Conservation (phyloP, 2,329 filamentous ascomycete genomes). For the Aspergillus sp. region DNA sequence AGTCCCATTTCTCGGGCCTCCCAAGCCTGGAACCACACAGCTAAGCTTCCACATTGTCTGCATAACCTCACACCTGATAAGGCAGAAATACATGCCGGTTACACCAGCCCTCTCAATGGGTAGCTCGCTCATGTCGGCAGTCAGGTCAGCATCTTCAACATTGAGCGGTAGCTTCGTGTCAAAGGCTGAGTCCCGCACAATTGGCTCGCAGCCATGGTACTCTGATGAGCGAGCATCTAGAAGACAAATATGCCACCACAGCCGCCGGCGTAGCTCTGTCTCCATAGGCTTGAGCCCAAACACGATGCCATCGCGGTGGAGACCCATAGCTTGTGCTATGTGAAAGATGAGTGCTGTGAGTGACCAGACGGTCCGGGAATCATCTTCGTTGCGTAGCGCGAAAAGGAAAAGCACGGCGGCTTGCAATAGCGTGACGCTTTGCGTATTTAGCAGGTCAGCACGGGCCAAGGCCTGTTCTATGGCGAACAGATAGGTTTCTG, state of each 20-base stretch:
- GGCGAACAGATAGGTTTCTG: conserved; percentile 58
- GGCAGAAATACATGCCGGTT: conserved; percentile 53
- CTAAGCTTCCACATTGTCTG: conserved; percentile 37
- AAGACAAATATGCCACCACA: conserved; percentile 52
- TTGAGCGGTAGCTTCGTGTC: conserved; percentile 52
- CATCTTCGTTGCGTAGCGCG: conserved; percentile 33
- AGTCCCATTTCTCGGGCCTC: not conserved
- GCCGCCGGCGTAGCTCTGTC: conserved; percentile 50
- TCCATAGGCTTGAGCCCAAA: conserved; percentile 49
- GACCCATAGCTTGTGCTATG: conserved; percentile 33
- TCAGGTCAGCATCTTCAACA: conserved; percentile 52
- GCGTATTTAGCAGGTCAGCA: conserved; percentile 60
- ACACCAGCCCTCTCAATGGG: conserved; percentile 49
- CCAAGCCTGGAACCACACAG: conserved; percentile 26
- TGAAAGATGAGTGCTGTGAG: conserved; percentile 32
- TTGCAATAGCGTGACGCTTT: conserved; percentile 59
- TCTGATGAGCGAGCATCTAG: conserved; percentile 50
- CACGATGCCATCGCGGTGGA: conserved; percentile 46
- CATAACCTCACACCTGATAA: conserved; percentile 55
- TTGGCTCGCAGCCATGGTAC: conserved; percentile 48
- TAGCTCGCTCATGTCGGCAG: conserved; percentile 46
- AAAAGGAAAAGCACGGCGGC: conserved; percentile 62
- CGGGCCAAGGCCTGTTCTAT: conserved; percentile 61
- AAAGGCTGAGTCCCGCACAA: conserved; percentile 41
- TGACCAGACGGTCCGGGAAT: conserved; percentile 31